phyloP scores from a whole-genome alignment of 2,329 filamentous ascomycete species.

The Zopfia rhizophila region DNA sequence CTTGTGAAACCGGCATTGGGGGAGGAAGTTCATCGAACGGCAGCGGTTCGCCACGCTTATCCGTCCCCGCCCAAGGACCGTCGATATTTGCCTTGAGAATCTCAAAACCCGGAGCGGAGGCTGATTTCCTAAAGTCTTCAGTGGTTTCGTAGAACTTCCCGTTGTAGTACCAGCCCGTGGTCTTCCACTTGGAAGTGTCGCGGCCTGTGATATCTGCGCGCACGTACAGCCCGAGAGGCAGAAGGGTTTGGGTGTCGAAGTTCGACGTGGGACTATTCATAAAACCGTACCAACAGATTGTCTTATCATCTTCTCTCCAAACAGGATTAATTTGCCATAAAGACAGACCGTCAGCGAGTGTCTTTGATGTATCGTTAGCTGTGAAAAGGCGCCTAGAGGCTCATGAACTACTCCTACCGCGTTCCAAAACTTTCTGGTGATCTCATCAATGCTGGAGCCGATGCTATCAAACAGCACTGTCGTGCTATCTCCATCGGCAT shows the following conservation, averaged over 20 bases:
- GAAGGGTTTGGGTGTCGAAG: slow-evolving; percentile 56
- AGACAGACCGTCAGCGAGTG: slow-evolving; percentile 44
- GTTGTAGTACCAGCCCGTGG: slow-evolving; percentile 65
- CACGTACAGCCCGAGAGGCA: slow-evolving; percentile 57
- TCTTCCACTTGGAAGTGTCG: slow-evolving; percentile 61
- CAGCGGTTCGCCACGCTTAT: slow-evolving; percentile 50
- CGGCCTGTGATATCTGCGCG: slow-evolving; percentile 60
- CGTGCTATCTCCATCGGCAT: neutral
- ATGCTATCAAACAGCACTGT: neutral
- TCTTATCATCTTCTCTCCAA: slow-evolving; percentile 51
- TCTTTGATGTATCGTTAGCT: slow-evolving; percentile 37
- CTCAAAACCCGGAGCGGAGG: slow-evolving; percentile 54
- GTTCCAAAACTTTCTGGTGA: slow-evolving; percentile 35
- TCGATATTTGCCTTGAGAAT: slow-evolving; percentile 60
- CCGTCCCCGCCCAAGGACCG: slow-evolving; percentile 56
- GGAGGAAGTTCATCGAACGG: slow-evolving; percentile 63
- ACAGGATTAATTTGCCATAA: slow-evolving; percentile 53
- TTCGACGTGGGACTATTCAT: slow-evolving; percentile 50
- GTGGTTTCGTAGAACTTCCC: slow-evolving; percentile 61
- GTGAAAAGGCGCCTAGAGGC: slow-evolving; percentile 39
- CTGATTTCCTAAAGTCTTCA: slow-evolving; percentile 58
- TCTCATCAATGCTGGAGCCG: slow-evolving; percentile 24
- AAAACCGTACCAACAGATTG: slow-evolving; percentile 61
- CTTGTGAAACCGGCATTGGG: slow-evolving; percentile 58
- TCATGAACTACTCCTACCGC: slow-evolving; percentile 19